Conservation (phyloP, 1,139 yeast genomes). For the Lodderomyces theae region DNA sequence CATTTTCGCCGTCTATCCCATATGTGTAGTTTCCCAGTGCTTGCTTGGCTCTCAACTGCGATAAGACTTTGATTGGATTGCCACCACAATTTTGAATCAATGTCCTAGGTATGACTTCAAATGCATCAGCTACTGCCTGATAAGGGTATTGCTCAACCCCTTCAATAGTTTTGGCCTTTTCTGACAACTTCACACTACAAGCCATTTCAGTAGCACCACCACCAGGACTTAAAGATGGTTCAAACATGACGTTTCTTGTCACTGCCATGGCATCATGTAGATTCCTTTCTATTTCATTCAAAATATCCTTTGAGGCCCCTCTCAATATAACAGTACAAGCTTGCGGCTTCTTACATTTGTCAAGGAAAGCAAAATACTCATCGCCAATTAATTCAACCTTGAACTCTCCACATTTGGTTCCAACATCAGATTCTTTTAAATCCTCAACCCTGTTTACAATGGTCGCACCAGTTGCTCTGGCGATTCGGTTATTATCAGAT, state of each 20-base stretch:
- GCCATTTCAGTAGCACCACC: constrained; percentile 99
- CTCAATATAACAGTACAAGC: constrained; percentile 93
- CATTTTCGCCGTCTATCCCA: constrained; percentile 94
- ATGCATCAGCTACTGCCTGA: constrained; percentile 97
- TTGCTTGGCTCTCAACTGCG: constrained; percentile 93
- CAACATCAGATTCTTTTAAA: constrained; percentile 84
- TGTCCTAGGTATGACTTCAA: constrained; percentile 97
- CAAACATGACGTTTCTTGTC: constrained; percentile 90
- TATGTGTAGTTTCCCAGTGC: constrained; percentile 82
- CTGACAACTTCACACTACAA: constrained; percentile 81
- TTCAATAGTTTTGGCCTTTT: constrained; percentile 87
- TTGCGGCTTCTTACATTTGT: constrained; percentile 77
- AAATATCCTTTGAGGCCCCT: constrained; percentile 96
- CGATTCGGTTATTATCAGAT: constrained; percentile 93
- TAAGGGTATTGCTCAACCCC: constrained; percentile 99
- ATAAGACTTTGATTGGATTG: constrained; percentile 82
- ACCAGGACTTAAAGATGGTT: constrained; percentile 95
- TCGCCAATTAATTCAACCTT: constrained; percentile 95
- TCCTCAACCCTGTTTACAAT: constrained; percentile 96
- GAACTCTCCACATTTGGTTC: constrained; percentile 85
- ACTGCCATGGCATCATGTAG: constrained; percentile 99
- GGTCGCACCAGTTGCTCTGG: constrained; percentile 97
- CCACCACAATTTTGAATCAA: constrained; percentile 97
- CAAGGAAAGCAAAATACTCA: constrained; percentile 88
- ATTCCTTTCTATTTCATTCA: constrained; percentile 95